Evolutionary conservation across 2,329 filamentous ascomycete species (phyloP).

Genomic region (Diaporthe capsici): DNA sequence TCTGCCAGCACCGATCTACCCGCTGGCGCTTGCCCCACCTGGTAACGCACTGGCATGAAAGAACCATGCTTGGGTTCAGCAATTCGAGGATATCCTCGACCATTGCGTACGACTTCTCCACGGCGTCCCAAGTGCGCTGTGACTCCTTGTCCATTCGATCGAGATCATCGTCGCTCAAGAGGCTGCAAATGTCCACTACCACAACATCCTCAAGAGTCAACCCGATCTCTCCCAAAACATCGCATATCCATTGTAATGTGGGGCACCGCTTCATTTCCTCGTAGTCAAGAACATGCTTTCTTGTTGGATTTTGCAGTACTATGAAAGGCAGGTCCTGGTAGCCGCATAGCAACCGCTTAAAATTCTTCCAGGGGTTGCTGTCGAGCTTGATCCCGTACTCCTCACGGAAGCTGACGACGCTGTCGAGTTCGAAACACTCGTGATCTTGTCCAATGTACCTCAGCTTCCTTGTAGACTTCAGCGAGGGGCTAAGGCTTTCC

Average conservation of each 20-base stretch:
- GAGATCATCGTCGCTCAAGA: slow-evolving; percentile 5
- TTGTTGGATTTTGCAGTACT: slow-evolving; percentile 23
- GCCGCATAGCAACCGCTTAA: background rate
- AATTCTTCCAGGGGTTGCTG: slow-evolving; percentile 19
- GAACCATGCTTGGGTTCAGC: background rate
- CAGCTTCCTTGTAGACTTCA: background rate
- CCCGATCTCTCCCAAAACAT: background rate
- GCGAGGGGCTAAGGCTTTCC: background rate
- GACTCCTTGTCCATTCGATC: background rate
- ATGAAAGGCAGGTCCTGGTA: slow-evolving; percentile 22
- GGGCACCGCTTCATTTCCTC: slow-evolving; percentile 23
- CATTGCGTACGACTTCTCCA: slow-evolving; percentile 13
- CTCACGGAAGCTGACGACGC: background rate
- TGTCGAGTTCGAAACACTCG: slow-evolving; percentile 13
- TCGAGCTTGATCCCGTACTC: background rate
- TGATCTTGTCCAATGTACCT: background rate
- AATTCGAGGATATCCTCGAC: background rate
- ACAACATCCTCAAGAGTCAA: slow-evolving; percentile 10
- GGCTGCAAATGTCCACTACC: background rate
- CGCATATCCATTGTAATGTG: background rate
- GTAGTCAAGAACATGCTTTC: background rate
- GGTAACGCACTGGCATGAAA: slow-evolving; percentile 24
- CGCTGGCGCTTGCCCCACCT: background rate
- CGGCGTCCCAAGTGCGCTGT: background rate
- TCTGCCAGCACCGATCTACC: background rate